These are phyloP conservation scores for Mitragyna speciosa DNA, from an alignment of 257 asterid genomes.

Conservation along the genomic window DNA sequence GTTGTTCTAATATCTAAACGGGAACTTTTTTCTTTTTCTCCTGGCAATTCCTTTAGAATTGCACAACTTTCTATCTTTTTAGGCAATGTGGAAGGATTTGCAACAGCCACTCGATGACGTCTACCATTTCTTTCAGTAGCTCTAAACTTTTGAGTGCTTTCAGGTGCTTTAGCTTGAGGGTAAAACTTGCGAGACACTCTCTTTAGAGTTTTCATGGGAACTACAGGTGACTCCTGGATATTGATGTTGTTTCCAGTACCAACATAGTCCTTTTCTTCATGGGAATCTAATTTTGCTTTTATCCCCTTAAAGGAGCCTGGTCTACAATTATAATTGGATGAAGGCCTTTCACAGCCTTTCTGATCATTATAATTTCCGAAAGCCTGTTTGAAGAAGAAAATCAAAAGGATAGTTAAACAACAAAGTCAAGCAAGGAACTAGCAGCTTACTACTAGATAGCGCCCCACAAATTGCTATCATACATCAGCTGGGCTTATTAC, in stretches of 20 bases:
- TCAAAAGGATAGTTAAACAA: background rate
- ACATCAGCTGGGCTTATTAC: background rate
- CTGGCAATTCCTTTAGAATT: constrained; percentile 6
- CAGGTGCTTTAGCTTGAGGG: constrained; percentile 23
- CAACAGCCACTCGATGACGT: constrained; percentile 15
- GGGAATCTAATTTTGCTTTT: constrained; percentile 15
- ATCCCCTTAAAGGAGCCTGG: constrained; percentile 20
- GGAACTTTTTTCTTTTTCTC: constrained; percentile 15
- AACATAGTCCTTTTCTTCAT: constrained; percentile 5
- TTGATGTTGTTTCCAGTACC: constrained; percentile 3
- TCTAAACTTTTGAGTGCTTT: constrained; percentile 27
- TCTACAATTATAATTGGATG: constrained; percentile 13
- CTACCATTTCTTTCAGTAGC: constrained; percentile 26
- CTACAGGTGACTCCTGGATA: constrained; percentile 20
- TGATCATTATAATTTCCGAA: constrained; percentile 17
- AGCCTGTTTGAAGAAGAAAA: constrained; percentile 28
- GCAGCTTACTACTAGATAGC: background rate
- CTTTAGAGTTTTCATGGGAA: constrained; percentile 20
- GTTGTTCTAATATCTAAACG: constrained; percentile 7
- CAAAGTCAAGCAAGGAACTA: background rate
- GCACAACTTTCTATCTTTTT: constrained; percentile 18
- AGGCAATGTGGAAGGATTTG: constrained; percentile 13
- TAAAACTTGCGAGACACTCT: constrained; percentile 16
- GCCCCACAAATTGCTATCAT: background rate
- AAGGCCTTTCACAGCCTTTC: constrained; percentile 11